phyloP scores from a whole-genome alignment of 2,329 filamentous ascomycete genomes.

The Lanzia echinophila region DNA sequence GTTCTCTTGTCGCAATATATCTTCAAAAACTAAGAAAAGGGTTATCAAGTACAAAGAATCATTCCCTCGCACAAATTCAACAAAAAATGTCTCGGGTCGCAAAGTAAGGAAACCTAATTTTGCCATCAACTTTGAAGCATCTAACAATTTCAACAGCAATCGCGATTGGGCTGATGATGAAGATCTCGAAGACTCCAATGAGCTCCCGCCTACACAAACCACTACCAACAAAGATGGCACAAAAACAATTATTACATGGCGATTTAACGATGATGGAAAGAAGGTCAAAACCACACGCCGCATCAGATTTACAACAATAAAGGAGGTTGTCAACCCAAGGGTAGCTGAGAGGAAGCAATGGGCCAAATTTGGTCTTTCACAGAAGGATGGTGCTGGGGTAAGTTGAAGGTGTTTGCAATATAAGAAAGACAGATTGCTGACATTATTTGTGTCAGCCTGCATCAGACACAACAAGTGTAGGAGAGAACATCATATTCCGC shows the following conservation, averaged over 20 bases:
- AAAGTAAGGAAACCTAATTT: slow-evolving; percentile 33
- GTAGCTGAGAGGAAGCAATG: slow-evolving; percentile 92
- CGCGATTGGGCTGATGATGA: slow-evolving; percentile 89
- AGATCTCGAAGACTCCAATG: slow-evolving; percentile 58
- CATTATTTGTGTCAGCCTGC: slow-evolving; percentile 8
- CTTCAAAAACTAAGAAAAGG: slow-evolving; percentile 1
- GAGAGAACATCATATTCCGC: slow-evolving; percentile 97
- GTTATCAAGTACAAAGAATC: background rate
- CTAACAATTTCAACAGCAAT: slow-evolving; percentile 24
- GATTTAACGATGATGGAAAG: slow-evolving; percentile 85
- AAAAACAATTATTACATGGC: slow-evolving; percentile 88
- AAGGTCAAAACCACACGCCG: slow-evolving; percentile 97
- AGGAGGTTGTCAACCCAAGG: slow-evolving; percentile 90
- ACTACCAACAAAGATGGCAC: slow-evolving; percentile 98
- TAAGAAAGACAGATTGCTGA: background rate
- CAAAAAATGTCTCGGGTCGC: slow-evolving; percentile 39
- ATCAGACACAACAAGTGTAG: slow-evolving; percentile 14
- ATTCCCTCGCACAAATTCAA: slow-evolving; percentile 5
- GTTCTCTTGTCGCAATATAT: background rate
- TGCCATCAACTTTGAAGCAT: background rate
- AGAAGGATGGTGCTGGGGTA: slow-evolving; percentile 70
- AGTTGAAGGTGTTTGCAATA: background rate
- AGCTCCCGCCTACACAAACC: slow-evolving; percentile 78
- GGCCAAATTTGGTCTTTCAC: slow-evolving; percentile 87
- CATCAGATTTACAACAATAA: slow-evolving; percentile 85